These are phyloP conservation scores for Pisolithus marmoratus DNA, from an alignment of 768 basidiomycete genomes.

Conservation along the genomic window DNA sequence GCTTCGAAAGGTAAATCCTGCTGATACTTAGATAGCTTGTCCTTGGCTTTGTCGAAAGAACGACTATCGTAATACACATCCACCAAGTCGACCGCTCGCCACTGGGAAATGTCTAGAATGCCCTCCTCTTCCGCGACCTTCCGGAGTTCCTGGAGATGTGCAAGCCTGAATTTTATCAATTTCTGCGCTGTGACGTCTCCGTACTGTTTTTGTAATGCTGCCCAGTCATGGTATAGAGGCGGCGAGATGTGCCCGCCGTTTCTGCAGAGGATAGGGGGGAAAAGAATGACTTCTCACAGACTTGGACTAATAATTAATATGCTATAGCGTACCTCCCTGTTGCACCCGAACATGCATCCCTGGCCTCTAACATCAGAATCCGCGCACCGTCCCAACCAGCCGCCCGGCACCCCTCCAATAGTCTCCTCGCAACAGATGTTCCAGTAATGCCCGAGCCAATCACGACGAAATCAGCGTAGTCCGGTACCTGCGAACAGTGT, in stretches of 20 bases:
- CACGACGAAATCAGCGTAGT: slow-evolving; percentile 58
- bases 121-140: slow-evolving; percentile 48
- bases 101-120: slow-evolving; percentile 48
- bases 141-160: slow-evolving; percentile 48
- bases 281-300: background rate
- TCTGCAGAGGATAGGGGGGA: slow-evolving; percentile 25
- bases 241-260: slow-evolving; percentile 71
- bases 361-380: slow-evolving; percentile 76
- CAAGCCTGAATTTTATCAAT: slow-evolving; percentile 56
- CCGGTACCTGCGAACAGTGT: slow-evolving; percentile 19
- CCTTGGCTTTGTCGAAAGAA: slow-evolving; percentile 38
- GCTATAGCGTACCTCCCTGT: slow-evolving; percentile 49
- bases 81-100: slow-evolving; percentile 50
- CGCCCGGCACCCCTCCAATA: slow-evolving; percentile 35
- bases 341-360: slow-evolving; percentile 71
- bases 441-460: slow-evolving; percentile 80
- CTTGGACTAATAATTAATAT: background rate
- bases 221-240: slow-evolving; percentile 54
- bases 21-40: slow-evolving; percentile 38
- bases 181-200: slow-evolving; percentile 44
- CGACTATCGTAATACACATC: slow-evolving; percentile 48
- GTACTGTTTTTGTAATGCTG: slow-evolving; percentile 36
- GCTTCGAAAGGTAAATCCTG: slow-evolving; percentile 48
- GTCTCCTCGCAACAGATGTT: slow-evolving; percentile 48
- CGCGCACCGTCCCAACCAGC: slow-evolving; percentile 24